phyloP scores from a whole-genome alignment of 2,329 filamentous ascomycete genomes.

The Paraphaeosphaeria minitans region DNA sequence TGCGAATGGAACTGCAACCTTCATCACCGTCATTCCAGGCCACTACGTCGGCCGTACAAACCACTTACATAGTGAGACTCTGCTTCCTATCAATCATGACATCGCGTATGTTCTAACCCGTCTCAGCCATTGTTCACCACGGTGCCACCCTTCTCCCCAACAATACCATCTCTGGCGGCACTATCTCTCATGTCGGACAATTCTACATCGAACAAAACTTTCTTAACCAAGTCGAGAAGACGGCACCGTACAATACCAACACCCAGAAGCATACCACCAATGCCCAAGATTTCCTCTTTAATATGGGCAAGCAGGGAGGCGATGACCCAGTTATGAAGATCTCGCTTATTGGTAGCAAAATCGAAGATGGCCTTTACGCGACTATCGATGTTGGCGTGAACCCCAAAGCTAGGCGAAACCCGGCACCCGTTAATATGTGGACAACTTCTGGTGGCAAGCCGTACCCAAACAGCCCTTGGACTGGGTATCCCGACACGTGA shows the following conservation, averaged over 20 bases:
- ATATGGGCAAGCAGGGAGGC: slow-evolving; percentile 53
- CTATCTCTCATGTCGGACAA: slow-evolving; percentile 66
- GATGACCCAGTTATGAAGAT: slow-evolving; percentile 64
- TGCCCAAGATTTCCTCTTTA: slow-evolving; percentile 56
- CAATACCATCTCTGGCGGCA: slow-evolving; percentile 57
- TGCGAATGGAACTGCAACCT: slow-evolving; percentile 55
- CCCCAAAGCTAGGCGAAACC: slow-evolving; percentile 31
- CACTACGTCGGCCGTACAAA: slow-evolving; percentile 44
- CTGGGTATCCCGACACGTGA: slow-evolving; percentile 35
- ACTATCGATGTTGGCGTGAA: slow-evolving; percentile 42
- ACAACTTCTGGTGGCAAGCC: slow-evolving; percentile 33
- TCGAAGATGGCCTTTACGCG: slow-evolving; percentile 38
- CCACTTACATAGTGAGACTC: slow-evolving; percentile 38
- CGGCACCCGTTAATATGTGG: slow-evolving; percentile 38
- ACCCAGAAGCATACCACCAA: slow-evolving; percentile 55
- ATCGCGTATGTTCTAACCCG: slow-evolving; percentile 8
- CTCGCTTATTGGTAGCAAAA: slow-evolving; percentile 56
- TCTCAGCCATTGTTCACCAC: slow-evolving; percentile 43
- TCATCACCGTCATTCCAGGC: slow-evolving; percentile 56
- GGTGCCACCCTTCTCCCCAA: slow-evolving; percentile 51
- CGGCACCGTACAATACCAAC: slow-evolving; percentile 53
- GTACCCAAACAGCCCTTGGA: slow-evolving; percentile 29
- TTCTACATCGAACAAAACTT: slow-evolving; percentile 68
- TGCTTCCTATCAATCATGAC: background rate
- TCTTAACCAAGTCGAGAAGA: slow-evolving; percentile 56